These are phyloP conservation scores for Hypoxylon crocopeplum DNA, from an alignment of 495 filamentous ascomycete species.

Conservation along the genomic window DNA sequence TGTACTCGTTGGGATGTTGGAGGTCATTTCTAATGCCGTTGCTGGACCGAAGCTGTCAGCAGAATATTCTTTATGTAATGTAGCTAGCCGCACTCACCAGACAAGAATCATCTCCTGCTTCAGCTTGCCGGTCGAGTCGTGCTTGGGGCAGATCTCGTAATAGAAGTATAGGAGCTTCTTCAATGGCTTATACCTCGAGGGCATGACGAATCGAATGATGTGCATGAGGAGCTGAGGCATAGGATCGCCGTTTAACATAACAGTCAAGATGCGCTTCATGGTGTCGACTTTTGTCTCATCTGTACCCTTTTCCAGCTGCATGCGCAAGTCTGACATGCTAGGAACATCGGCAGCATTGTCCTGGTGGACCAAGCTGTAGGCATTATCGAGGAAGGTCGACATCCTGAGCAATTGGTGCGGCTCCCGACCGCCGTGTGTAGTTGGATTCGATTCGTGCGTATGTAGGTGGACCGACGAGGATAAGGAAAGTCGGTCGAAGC, in stretches of 20 bases:
- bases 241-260: slow-evolving; percentile 98
- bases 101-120: slow-evolving; percentile 99
- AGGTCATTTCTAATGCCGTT: slow-evolving; percentile 98
- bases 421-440: slow-evolving; percentile 36
- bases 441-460: slow-evolving; percentile 8
- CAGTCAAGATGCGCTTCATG: slow-evolving; percentile 95
- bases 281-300: slow-evolving; percentile 98
- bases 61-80: background rate
- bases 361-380: slow-evolving; percentile 93
- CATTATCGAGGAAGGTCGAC: slow-evolving; percentile 90
- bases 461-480: background rate
- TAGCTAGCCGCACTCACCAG: slow-evolving; percentile 68
- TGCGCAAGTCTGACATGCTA: slow-evolving; percentile 85
- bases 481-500: background rate
- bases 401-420: slow-evolving; percentile 65
- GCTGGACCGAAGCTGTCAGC: slow-evolving; percentile 55
- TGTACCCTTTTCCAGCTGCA: slow-evolving; percentile 94
- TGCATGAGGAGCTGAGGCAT: slow-evolving; percentile 97
- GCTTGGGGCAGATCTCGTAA: slow-evolving; percentile 98
- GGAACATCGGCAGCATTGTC: slow-evolving; percentile 95
- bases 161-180: slow-evolving; percentile 99
- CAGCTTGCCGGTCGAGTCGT: slow-evolving; percentile 86
- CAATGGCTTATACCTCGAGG: slow-evolving; percentile 91
- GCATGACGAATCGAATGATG: slow-evolving; percentile 99
- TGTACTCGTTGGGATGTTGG: slow-evolving; percentile 97